phyloP scores from a whole-genome alignment of 2,329 filamentous ascomycete species.

The Penicillium sp. region DNA sequence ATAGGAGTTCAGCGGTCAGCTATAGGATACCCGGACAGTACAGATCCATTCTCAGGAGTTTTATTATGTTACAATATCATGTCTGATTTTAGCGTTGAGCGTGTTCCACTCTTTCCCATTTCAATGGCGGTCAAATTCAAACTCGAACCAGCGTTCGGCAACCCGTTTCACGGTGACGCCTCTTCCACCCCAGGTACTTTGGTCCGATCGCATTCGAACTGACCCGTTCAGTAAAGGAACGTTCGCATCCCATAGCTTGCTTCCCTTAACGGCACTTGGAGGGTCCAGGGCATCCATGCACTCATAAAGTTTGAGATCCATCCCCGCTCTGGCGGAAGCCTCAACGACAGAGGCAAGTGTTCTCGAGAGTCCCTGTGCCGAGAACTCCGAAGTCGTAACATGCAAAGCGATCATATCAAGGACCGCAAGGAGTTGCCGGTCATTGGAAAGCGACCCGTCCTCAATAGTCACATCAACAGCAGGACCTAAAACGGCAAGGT shows the following conservation, averaged over 20 bases:
- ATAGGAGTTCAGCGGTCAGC: slow-evolving; percentile 37
- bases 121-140: slow-evolving; percentile 48
- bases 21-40: slow-evolving; percentile 42
- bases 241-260: slow-evolving; percentile 48
- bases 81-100: slow-evolving; percentile 7
- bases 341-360: slow-evolving; percentile 44
- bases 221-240: slow-evolving; percentile 64
- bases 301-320: slow-evolving; percentile 43
- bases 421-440: slow-evolving; percentile 36
- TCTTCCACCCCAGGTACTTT: slow-evolving; percentile 55
- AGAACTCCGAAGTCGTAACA: slow-evolving; percentile 45
- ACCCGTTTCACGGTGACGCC: slow-evolving; percentile 59
- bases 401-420: slow-evolving; percentile 45
- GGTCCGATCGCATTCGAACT: slow-evolving; percentile 48
- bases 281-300: slow-evolving; percentile 34
- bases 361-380: slow-evolving; percentile 48
- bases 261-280: slow-evolving; percentile 29
- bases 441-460: background rate
- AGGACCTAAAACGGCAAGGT: slow-evolving; percentile 57
- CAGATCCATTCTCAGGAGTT: slow-evolving; percentile 28
- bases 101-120: slow-evolving; percentile 10
- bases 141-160: slow-evolving; percentile 68
- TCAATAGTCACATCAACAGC: background rate
- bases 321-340: slow-evolving; percentile 29
- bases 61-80: slow-evolving; percentile 20